These are phyloP conservation scores for Trichoderma gamsii DNA, from an alignment of 495 filamentous ascomycete genomes.

Conservation along the genomic window DNA sequence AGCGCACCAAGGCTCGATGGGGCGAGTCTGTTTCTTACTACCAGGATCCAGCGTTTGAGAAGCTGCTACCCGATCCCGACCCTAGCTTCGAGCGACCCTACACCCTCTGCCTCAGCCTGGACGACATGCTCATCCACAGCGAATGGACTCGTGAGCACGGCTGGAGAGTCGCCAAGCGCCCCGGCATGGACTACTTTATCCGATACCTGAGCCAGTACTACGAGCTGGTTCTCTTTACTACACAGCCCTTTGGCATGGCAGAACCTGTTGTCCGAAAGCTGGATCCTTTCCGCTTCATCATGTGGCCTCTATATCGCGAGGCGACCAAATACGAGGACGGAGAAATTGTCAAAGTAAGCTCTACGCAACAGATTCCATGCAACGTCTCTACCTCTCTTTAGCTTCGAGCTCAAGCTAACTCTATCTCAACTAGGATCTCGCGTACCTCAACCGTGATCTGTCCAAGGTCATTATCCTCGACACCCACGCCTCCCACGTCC, in stretches of 20 bases:
- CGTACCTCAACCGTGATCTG: conserved; percentile 90
- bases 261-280: conserved; percentile 88
- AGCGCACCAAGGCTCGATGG: conserved; percentile 66
- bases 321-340: conserved; percentile 92
- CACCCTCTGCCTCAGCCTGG: conserved; percentile 84
- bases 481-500: conserved; percentile 71
- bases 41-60: conserved; percentile 91
- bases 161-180: conserved; percentile 92
- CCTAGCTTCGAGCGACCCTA: conserved; percentile 78
- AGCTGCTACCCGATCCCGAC: conserved; percentile 84
- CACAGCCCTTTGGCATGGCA: conserved; percentile 68
- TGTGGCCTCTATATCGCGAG: conserved; percentile 91
- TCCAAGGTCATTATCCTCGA: conserved; percentile 92
- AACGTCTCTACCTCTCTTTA: conserved; percentile 20
- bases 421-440: conserved; percentile 62
- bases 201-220: conserved; percentile 96
- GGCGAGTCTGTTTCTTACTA: conserved; percentile 78
- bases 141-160: conserved; percentile 91
- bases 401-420: not conserved
- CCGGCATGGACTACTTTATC: conserved; percentile 94
- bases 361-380: too few relatives aligned
- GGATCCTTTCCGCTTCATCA: conserved; percentile 92
- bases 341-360: conserved; percentile 84
- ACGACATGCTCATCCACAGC: conserved; percentile 89
- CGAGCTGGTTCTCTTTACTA: conserved; percentile 93